These are phyloP conservation scores for Gracilaria vermiculophylla DNA, from an alignment of 23 red algal genomes.

Conservation along the genomic window DNA sequence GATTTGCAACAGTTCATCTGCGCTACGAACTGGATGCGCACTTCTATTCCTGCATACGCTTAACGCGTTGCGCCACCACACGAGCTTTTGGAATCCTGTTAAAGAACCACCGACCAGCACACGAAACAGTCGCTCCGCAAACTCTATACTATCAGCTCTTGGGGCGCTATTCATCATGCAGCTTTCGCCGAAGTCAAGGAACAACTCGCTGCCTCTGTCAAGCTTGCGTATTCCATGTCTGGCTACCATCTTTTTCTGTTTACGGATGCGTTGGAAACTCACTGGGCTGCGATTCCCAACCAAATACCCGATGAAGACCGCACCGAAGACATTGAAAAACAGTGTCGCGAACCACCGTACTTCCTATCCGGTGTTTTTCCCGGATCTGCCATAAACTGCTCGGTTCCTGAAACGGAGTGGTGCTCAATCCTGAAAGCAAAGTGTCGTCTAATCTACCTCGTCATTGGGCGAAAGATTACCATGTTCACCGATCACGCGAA, in stretches of 20 bases:
- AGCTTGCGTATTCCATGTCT: not conserved
- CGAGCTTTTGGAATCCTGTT: not conserved
- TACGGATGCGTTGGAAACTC: conserved; percentile 3
- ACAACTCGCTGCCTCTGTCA: not conserved
- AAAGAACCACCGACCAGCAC: not conserved
- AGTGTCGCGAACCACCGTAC: not conserved
- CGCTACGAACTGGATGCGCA: conserved; percentile 19
- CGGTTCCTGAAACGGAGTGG: conserved; percentile 11
- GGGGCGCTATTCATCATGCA: conserved; percentile 12
- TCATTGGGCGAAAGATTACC: not conserved
- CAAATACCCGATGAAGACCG: not conserved
- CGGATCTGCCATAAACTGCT: conserved; percentile 4
- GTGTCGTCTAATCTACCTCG: conserved; percentile 15
- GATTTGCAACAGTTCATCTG: conserved; percentile 33
- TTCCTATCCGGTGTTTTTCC: conserved; percentile 23
- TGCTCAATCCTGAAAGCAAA: conserved; percentile 21
- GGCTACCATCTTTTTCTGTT: not conserved
- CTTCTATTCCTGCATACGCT: conserved; percentile 7
- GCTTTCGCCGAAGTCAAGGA: conserved; percentile 14
- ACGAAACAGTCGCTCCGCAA: not conserved
- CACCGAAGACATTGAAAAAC: not conserved
- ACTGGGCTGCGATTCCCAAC: conserved; percentile 12
- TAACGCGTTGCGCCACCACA: not conserved
- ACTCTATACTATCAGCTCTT: not conserved
- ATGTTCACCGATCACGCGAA: conserved; percentile 42